phyloP scores from a whole-genome alignment of 768 basidiomycete species.

The Paxillus ammoniavirescens region DNA sequence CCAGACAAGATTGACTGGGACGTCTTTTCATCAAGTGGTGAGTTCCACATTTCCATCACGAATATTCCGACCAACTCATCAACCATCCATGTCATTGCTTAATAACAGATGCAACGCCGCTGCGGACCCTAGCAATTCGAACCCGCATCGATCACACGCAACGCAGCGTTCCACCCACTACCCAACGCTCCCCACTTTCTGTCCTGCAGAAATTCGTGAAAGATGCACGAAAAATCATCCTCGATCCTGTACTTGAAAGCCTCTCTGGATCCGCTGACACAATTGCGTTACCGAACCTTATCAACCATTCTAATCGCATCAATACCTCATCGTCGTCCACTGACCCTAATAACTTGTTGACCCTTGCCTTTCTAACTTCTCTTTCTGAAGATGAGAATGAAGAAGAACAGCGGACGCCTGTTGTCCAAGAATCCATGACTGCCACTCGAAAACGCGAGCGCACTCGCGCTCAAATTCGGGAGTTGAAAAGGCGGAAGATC shows the following conservation, averaged over 20 bases:
- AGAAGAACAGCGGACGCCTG: slow-evolving; percentile 4
- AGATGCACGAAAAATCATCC: slow-evolving; percentile 45
- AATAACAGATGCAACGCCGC: slow-evolving; percentile 50
- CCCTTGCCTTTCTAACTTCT: slow-evolving; percentile 22
- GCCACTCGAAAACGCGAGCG: slow-evolving; percentile 34
- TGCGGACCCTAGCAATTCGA: slow-evolving; percentile 45
- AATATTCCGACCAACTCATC: not conserved
- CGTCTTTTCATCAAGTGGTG: slow-evolving; percentile 56
- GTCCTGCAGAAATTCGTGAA: slow-evolving; percentile 59
- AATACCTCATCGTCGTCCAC: slow-evolving; percentile 21
- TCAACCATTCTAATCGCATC: slow-evolving; percentile 25
- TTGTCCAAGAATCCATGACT: slow-evolving; percentile 16
- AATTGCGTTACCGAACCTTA: slow-evolving; percentile 24
- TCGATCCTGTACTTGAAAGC: slow-evolving; percentile 42
- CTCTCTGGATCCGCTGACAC: slow-evolving; percentile 17
- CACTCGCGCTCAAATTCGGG: slow-evolving; percentile 52
- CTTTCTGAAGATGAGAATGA: slow-evolving; percentile 36
- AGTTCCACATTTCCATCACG: slow-evolving; percentile 10
- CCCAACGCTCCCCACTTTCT: slow-evolving; percentile 47
- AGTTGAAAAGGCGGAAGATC: slow-evolving; percentile 55
- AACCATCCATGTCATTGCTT: not conserved
- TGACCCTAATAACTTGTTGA: slow-evolving; percentile 18
- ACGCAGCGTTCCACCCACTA: slow-evolving; percentile 37
- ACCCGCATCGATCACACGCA: slow-evolving; percentile 37
- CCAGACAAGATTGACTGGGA: slow-evolving; percentile 63